These are phyloP conservation scores for Rubus idaeus DNA, from an alignment of 306 rosid genomes.

Conservation along the genomic window DNA sequence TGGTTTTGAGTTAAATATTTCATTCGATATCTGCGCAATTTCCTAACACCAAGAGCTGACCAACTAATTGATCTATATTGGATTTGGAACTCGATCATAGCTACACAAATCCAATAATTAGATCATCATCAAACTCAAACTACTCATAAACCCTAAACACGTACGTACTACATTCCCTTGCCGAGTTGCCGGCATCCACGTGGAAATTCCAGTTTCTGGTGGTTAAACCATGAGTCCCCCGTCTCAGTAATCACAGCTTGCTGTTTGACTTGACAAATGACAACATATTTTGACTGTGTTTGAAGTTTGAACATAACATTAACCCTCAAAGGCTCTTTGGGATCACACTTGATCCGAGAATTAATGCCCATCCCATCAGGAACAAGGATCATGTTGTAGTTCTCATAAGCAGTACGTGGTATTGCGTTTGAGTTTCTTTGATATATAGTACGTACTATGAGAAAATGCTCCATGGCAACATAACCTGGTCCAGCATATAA, in stretches of 20 bases:
- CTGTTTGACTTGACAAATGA: constrained; percentile 49
- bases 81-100: constrained; percentile 77
- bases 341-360: neutral
- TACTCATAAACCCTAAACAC: too few relatives aligned
- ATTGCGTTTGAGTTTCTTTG: constrained; percentile 48
- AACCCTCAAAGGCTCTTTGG: constrained; percentile 73
- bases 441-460: constrained; percentile 22
- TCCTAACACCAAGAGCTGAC: constrained; percentile 90
- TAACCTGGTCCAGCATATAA: constrained; percentile 63
- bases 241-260: constrained; percentile 75
- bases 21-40: too few relatives aligned
- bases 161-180: constrained; percentile 24
- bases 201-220: constrained; percentile 85
- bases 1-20: too few relatives aligned
- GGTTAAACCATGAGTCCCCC: constrained; percentile 94
- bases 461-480: constrained; percentile 56
- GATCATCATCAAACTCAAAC: neutral
- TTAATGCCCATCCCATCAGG: constrained; percentile 52
- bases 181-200: constrained; percentile 85
- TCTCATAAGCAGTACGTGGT: constrained; percentile 50
- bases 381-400: constrained; percentile 72
- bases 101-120: constrained; percentile 29
- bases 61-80: constrained; percentile 93
- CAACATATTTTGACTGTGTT: constrained; percentile 75
- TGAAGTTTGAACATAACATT: constrained; percentile 50